Conservation (phyloP, 306 rosid species). For the Fragaria vesca region DNA sequence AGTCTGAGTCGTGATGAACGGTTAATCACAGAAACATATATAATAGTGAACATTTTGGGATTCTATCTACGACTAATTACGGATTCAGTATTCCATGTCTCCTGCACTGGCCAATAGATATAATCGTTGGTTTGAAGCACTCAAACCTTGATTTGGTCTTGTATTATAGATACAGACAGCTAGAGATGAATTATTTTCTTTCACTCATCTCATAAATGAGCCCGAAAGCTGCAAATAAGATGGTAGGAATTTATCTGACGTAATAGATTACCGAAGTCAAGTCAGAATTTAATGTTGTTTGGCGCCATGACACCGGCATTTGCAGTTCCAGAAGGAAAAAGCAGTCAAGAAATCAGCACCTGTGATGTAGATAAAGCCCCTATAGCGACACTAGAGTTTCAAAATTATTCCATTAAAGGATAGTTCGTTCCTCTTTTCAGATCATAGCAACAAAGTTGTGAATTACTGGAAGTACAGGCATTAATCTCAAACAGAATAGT, state of each 20-base stretch:
- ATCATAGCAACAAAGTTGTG: background rate
- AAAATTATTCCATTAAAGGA: slow-evolving; percentile 6
- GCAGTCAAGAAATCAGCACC: background rate
- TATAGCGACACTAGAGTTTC: background rate
- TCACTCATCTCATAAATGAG: background rate
- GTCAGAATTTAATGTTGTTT: background rate
- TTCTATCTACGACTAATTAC: background rate
- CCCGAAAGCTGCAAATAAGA: background rate
- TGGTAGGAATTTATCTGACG: background rate
- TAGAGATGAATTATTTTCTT: slow-evolving; percentile 1
- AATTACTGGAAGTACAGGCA: slow-evolving; percentile 8
- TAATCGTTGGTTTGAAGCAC: background rate
- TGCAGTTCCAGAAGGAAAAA: slow-evolving; percentile 7
- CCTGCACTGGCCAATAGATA: background rate
- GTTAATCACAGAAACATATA: slow-evolving; percentile 4
- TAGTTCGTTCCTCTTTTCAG: slow-evolving; percentile 7
- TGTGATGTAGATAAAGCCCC: background rate
- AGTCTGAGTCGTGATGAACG: background rate
- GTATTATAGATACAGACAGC: background rate
- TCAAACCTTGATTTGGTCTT: background rate
- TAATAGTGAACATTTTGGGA: background rate
- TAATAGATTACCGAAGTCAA: background rate
- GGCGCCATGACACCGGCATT: background rate
- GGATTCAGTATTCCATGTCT: background rate
- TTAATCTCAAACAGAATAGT: background rate